These are phyloP conservation scores for Scutellaria minor DNA, from an alignment of 257 asterid species.

Conservation along the genomic window DNA sequence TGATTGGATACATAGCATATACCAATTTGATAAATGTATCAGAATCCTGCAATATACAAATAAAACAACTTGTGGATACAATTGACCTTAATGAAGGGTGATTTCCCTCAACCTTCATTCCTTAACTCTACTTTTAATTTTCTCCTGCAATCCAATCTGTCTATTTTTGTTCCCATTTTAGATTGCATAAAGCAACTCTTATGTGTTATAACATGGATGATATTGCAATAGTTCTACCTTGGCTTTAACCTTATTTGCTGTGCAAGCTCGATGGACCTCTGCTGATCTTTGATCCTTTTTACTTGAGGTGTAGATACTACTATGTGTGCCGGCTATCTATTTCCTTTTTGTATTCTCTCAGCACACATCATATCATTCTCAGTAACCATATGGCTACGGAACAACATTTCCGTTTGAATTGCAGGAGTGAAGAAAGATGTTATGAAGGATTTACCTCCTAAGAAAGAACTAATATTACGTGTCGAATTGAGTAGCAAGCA, in stretches of 20 bases:
- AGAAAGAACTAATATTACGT: slow-evolving; percentile 93
- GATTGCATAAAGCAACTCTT: slow-evolving; percentile 1
- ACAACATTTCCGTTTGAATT: slow-evolving; percentile 33
- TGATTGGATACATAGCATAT: slow-evolving; percentile 14
- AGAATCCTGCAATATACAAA: slow-evolving; percentile 15
- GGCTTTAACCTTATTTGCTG: slow-evolving; percentile 18
- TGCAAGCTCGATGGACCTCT: background rate
- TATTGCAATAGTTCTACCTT: slow-evolving; percentile 8
- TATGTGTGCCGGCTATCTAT: too few species aligned
- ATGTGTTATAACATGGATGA: background rate
- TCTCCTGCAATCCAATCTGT: slow-evolving; percentile 12
- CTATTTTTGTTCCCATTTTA: slow-evolving; percentile 1
- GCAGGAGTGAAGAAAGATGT: slow-evolving; percentile 98
- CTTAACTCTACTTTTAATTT: slow-evolving; percentile 7
- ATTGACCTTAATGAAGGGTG: background rate
- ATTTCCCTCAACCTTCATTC: slow-evolving; percentile 3
- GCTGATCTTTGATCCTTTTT: slow-evolving; percentile 15
- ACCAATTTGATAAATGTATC: slow-evolving; percentile 29
- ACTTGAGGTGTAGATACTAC: slow-evolving; percentile 1
- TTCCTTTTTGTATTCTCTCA: slow-evolving; percentile 14
- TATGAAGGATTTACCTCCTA: slow-evolving; percentile 92
- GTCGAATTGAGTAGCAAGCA: slow-evolving; percentile 94
- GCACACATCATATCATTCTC: slow-evolving; percentile 12
- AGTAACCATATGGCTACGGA: background rate
- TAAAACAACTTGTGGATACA: slow-evolving; percentile 28